phyloP scores from a whole-genome alignment of 352 stramenopile genomes.

The Phytophthora foliorum region DNA sequence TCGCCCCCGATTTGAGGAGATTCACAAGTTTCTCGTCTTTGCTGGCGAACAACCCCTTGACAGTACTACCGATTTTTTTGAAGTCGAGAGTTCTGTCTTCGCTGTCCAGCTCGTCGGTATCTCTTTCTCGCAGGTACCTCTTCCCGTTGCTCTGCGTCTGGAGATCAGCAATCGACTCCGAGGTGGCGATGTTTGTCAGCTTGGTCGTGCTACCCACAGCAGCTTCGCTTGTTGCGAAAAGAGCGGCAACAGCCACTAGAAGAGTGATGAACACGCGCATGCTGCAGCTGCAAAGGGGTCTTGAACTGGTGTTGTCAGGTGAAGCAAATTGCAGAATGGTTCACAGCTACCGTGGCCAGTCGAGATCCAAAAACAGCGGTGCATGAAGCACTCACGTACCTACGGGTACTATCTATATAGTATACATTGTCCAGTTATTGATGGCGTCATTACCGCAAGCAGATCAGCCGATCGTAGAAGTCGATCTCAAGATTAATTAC shows the following conservation, averaged over 20 bases:
- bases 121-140: not conserved
- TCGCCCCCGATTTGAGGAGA: not conserved
- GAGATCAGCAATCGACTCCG: not conserved
- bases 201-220: not conserved
- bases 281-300: not conserved
- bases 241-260: not conserved
- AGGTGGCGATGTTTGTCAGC: too few relatives aligned
- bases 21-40: not conserved
- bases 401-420: too few relatives aligned
- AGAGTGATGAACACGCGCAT: constrained; percentile 2
- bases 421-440: too few relatives aligned
- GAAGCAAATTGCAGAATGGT: not conserved
- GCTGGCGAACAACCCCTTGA: not conserved
- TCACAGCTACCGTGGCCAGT: not conserved
- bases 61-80: not conserved
- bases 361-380: too few relatives aligned
- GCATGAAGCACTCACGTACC: too few relatives aligned
- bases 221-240: not conserved
- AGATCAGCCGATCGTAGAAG: too few relatives aligned
- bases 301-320: not conserved
- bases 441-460: too few relatives aligned
- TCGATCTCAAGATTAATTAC: too few relatives aligned
- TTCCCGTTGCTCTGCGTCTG: not conserved
- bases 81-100: not conserved
- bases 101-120: not conserved